Conservation (phyloP, 352 stramenopile species). For the Pseudoperonospora humuli region DNA sequence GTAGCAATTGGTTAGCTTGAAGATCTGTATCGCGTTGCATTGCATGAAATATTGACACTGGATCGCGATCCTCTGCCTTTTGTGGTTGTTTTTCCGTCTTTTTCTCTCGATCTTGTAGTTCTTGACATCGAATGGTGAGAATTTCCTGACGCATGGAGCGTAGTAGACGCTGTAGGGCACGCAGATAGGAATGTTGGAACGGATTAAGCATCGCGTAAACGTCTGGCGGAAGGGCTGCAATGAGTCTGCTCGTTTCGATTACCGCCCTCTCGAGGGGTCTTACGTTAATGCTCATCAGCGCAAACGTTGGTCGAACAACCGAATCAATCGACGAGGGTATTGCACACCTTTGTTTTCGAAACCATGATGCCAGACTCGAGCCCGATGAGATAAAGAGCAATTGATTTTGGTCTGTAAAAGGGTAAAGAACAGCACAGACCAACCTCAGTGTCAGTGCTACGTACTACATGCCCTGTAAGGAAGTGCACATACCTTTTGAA, state of each 20-base stretch:
- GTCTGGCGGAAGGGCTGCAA: conserved; percentile 26
- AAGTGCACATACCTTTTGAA: conserved; percentile 12
- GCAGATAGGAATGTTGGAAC: conserved; percentile 23
- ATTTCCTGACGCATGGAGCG: conserved; percentile 27
- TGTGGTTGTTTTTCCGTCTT: not conserved
- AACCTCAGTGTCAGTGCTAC: conserved; percentile 1
- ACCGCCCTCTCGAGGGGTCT: conserved; percentile 16
- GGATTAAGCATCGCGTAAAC: conserved; percentile 41
- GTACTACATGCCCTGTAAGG: not conserved
- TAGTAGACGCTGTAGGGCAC: conserved; percentile 19
- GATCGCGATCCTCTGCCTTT: not conserved
- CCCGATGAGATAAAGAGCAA: conserved; percentile 43
- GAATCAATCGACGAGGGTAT: not conserved
- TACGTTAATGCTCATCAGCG: conserved; percentile 18
- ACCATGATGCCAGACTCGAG: conserved; percentile 22
- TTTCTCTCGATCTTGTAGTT: not conserved
- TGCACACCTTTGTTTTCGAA: conserved; percentile 2
- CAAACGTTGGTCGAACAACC: conserved; percentile 33
- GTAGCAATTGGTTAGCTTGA: conserved; percentile 18
- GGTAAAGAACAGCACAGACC: not conserved
- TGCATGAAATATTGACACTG: conserved; percentile 1
- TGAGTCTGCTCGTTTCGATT: conserved; percentile 25
- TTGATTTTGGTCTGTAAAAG: conserved; percentile 13
- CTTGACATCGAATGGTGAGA: conserved; percentile 13
- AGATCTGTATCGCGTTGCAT: conserved; percentile 28